Evolutionary conservation across 208 protist genomes (phyloP).

Genomic region (Leishmania guyanensis): DNA sequence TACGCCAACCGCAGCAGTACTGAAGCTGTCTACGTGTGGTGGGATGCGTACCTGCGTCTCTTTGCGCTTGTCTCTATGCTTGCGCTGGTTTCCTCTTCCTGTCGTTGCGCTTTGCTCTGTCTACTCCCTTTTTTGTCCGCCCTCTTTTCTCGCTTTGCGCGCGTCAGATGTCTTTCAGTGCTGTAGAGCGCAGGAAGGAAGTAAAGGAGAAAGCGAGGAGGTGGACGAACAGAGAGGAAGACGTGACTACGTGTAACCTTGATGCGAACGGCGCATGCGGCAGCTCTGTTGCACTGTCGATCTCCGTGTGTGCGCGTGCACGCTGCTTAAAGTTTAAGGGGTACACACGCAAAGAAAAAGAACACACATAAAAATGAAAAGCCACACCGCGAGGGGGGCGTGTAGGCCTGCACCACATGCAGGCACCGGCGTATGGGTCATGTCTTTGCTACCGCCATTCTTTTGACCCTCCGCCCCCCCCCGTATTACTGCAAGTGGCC

Average conservation of each 20-base stretch:
- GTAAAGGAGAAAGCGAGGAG: neutral
- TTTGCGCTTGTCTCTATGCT: neutral
- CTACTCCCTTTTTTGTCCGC: neutral
- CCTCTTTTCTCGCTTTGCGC: neutral
- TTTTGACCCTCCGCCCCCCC: too few species aligned
- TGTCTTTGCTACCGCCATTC: neutral
- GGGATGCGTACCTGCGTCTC: neutral
- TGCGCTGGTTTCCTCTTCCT: neutral
- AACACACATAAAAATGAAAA: neutral
- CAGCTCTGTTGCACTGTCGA: neutral
- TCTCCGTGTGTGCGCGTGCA: neutral
- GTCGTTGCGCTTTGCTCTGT: neutral
- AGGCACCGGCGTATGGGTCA: neutral
- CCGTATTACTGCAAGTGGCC: neutral
- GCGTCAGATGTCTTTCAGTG: neutral
- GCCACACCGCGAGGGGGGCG: too few species aligned
- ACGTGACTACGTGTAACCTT: neutral
- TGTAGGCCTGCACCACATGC: too few species aligned
- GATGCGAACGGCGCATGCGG: neutral
- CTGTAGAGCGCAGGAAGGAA: neutral
- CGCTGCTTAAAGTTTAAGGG: neutral
- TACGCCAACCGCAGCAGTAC: conserved; percentile 53
- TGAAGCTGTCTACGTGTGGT: neutral
- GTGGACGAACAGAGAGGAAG: neutral
- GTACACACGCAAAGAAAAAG: neutral